phyloP scores from a whole-genome alignment of 805 yeast genomes.

The Wickerhamiella slavikovae region DNA sequence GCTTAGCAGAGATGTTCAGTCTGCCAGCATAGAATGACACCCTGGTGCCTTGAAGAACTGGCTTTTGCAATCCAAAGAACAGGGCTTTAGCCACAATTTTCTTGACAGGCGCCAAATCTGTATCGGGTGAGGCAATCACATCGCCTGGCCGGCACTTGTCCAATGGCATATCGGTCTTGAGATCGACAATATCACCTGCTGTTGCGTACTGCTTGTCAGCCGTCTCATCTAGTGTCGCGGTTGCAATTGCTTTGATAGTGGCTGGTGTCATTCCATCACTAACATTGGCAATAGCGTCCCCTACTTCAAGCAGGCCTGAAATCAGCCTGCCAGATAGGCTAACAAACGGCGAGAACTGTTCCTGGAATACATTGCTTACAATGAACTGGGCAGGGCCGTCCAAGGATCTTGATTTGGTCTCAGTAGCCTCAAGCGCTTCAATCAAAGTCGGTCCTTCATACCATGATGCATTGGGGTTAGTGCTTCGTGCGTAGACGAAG shows the following conservation, averaged over 20 bases:
- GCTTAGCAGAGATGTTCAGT: constrained; percentile 46
- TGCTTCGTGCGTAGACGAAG: constrained; percentile 31
- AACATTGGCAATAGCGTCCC: constrained; percentile 37
- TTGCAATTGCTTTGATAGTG: constrained; percentile 7
- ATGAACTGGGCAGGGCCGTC: constrained; percentile 28
- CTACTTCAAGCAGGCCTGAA: constrained; percentile 49
- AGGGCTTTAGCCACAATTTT: constrained; percentile 34
- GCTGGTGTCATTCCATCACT: constrained; percentile 24
- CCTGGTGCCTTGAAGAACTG: constrained; percentile 62
- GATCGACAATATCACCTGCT: constrained; percentile 33
- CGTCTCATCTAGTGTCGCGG: constrained; percentile 10
- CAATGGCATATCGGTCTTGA: constrained; percentile 21
- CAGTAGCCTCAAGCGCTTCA: constrained; percentile 15
- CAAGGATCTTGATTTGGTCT: constrained; percentile 8
- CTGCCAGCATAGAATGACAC: constrained; percentile 61
- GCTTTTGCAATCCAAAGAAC: constrained; percentile 48
- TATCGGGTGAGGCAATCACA: constrained; percentile 30
- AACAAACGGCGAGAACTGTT: constrained; percentile 28
- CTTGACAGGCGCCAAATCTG: constrained; percentile 26
- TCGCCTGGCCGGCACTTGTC: constrained; percentile 46
- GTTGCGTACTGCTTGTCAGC: constrained; percentile 21
- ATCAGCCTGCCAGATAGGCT: constrained; percentile 43
- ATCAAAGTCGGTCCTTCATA: constrained; percentile 26
- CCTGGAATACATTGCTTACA: constrained; percentile 38
- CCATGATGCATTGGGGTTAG: constrained; percentile 24